These are phyloP conservation scores for Boletus huronensis DNA, from an alignment of 768 basidiomycete species.

Conservation along the genomic window DNA sequence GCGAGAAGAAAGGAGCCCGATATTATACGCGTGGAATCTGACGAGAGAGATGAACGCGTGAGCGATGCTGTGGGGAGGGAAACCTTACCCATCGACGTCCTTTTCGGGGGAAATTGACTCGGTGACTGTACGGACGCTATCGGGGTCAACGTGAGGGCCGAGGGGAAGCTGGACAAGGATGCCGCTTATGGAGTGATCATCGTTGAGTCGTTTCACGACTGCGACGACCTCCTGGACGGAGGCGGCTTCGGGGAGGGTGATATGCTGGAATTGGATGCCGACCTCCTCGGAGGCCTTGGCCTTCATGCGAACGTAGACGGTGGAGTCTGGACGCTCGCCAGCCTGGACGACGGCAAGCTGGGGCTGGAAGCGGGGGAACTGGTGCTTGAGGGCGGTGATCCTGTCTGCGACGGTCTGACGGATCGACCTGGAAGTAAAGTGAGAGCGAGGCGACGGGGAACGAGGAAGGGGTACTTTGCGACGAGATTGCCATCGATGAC, in stretches of 20 bases:
- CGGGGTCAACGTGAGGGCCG: constrained; percentile 72
- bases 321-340: constrained; percentile 87
- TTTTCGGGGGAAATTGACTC: constrained; percentile 92
- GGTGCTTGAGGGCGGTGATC: constrained; percentile 60
- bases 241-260: constrained; percentile 66
- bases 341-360: constrained; percentile 92
- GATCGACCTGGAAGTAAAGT: constrained; percentile 56
- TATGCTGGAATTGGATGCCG: constrained; percentile 83
- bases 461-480: constrained; percentile 61
- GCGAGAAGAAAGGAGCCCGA: constrained; percentile 89
- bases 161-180: constrained; percentile 96
- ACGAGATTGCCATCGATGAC: constrained; percentile 82
- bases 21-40: constrained; percentile 98
- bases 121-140: constrained; percentile 88
- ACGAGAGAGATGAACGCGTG: constrained; percentile 5
- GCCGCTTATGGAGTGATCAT: constrained; percentile 77
- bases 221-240: constrained; percentile 72
- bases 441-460: constrained; percentile 12
- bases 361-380: constrained; percentile 86
- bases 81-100: constrained; percentile 88
- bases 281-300: constrained; percentile 91
- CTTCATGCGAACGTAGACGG: constrained; percentile 96
- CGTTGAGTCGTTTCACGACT: constrained; percentile 77
- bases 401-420: constrained; percentile 70
- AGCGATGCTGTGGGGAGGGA: not conserved